Conservation (phyloP, 73 alveolate species). For the Paramecium octaurelia region DNA sequence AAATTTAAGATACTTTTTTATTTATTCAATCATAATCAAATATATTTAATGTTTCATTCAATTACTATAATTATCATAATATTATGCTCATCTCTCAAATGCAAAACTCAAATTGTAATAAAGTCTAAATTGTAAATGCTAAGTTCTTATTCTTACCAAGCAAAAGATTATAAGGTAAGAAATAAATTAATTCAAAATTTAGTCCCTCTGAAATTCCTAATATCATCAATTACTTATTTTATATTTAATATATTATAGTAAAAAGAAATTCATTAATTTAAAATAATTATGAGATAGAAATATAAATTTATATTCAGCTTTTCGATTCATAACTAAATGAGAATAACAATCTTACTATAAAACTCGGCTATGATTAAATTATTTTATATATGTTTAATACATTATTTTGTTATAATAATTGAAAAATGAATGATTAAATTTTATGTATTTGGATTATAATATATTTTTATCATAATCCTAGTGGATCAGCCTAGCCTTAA, state of each 20-base stretch:
- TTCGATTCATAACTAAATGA: too few relatives aligned
- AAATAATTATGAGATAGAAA: too few relatives aligned
- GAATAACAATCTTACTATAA: too few relatives aligned
- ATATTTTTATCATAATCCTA: not conserved
- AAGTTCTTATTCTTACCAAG: not conserved
- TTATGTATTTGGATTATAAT: not conserved
- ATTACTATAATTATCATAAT: not conserved
- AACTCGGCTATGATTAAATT: not conserved
- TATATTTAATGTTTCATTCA: not conserved
- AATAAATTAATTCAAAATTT: not conserved
- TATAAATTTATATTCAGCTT: too few relatives aligned
- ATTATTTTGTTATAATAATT: not conserved
- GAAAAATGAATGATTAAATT: not conserved
- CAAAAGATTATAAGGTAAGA: not conserved
- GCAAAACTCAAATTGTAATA: not conserved
- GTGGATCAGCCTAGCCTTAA: not conserved
- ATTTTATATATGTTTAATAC: not conserved
- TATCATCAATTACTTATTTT: not conserved
- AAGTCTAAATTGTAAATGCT: not conserved
- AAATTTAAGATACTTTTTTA: conserved; percentile 69
- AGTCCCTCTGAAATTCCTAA: not conserved
- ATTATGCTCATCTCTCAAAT: not conserved
- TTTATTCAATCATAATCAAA: not conserved
- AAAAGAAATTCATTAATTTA: too few relatives aligned
- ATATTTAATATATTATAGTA: not conserved